Evolutionary conservation across 106 monocot genomes (phyloP).

Genomic region (Dendrobium nobile): DNA sequence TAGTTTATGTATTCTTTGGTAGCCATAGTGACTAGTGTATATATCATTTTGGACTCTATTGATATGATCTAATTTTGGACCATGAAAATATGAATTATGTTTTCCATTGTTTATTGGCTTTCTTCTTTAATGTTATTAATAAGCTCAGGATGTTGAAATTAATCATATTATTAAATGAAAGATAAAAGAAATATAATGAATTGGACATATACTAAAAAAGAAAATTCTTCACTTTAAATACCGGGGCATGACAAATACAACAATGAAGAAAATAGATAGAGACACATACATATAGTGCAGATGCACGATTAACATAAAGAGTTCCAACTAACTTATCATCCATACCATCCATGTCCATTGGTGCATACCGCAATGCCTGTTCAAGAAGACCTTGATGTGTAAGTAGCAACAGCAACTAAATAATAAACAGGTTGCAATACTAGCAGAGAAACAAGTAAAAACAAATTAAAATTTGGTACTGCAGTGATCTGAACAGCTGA

Average conservation of each 20-base stretch:
- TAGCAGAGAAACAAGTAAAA: neutral
- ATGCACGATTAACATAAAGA: constrained; percentile 6
- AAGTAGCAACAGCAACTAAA: neutral
- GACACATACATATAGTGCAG: neutral
- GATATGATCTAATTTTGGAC: no score
- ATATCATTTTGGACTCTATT: no score
- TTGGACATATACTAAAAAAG: no score
- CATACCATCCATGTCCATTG: neutral
- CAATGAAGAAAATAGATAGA: neutral
- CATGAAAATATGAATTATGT: no score
- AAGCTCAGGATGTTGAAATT: no score
- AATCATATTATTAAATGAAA: no score
- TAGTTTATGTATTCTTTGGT: no score
- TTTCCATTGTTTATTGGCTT: no score
- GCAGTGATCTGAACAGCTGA: neutral
- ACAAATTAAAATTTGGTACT: neutral
- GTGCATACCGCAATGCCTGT: neutral
- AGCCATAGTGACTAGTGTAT: no score
- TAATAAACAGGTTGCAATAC: neutral
- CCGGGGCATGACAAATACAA: neutral
- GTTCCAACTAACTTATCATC: constrained; percentile 5
- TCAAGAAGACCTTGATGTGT: neutral
- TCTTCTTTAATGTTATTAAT: no score
- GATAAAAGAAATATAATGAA: no score
- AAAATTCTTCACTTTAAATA: no score